Evolutionary conservation across 805 yeast genomes (phyloP).

Genomic region (Sugiyamaella floridensis): DNA sequence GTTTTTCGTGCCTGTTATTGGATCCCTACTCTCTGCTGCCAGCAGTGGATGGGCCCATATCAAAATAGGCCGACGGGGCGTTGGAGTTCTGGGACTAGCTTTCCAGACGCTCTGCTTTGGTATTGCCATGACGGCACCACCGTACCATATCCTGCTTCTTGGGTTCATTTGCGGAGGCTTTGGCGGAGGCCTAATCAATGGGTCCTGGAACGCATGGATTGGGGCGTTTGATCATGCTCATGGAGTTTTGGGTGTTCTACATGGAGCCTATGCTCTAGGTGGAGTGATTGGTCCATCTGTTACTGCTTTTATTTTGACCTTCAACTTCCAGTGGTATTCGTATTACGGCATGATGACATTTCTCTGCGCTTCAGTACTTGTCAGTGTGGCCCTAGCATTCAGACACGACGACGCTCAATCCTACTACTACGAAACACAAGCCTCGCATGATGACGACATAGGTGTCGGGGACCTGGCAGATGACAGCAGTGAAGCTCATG

Average conservation of each 20-base stretch:
- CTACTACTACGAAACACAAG: conserved; percentile 9
- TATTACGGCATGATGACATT: conserved; percentile 40
- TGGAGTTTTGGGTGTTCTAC: conserved; percentile 52
- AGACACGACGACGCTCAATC: conserved; percentile 22
- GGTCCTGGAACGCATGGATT: conserved; percentile 47
- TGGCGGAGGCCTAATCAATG: conserved; percentile 52
- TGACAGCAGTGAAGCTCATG: background rate
- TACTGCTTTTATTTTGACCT: conserved; percentile 46
- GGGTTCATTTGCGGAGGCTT: conserved; percentile 42
- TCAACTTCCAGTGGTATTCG: conserved; percentile 46
- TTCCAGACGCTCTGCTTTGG: conserved; percentile 36
- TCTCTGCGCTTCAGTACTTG: conserved; percentile 31
- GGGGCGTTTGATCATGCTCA: conserved; percentile 46
- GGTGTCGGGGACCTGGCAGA: background rate
- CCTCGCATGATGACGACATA: background rate
- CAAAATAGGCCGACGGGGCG: conserved; percentile 43
- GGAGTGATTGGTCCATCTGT: conserved; percentile 63
- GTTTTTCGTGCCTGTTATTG: conserved; percentile 46
- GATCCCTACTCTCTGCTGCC: conserved; percentile 49
- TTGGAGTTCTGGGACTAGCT: conserved; percentile 33
- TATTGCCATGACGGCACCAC: conserved; percentile 36
- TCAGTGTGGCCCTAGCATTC: conserved; percentile 40
- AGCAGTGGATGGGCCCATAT: conserved; percentile 38
- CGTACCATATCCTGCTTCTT: conserved; percentile 35
- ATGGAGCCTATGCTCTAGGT: conserved; percentile 65